Evolutionary conservation across 2,329 filamentous ascomycete genomes (phyloP).

Genomic region (Exophiala mesophila): DNA sequence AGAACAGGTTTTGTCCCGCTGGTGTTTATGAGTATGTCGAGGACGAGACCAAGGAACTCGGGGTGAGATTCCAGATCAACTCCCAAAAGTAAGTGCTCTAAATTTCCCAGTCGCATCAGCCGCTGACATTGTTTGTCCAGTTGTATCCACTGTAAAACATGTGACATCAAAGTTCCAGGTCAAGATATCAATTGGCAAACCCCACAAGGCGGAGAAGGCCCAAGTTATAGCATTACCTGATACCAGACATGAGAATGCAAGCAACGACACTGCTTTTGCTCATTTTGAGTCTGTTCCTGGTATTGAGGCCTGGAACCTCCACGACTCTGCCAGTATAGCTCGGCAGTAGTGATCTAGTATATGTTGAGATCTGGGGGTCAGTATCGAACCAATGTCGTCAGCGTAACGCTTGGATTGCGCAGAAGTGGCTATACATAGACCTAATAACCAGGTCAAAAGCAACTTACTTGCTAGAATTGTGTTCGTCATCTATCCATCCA

Average conservation of each 20-base stretch:
- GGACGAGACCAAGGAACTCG: constrained; percentile 77
- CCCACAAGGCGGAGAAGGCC: constrained; percentile 80
- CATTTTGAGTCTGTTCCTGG: no score
- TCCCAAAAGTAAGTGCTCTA: constrained; percentile 75
- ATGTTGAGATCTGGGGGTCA: no score
- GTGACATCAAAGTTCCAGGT: constrained; percentile 93
- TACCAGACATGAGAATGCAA: not conserved
- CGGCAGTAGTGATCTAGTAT: no score
- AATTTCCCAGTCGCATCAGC: not conserved
- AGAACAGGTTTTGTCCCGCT: constrained; percentile 95
- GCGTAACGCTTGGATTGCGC: no score
- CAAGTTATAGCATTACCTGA: constrained; percentile 60
- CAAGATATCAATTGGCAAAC: constrained; percentile 98
- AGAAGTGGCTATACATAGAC: no score
- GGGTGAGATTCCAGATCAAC: constrained; percentile 96
- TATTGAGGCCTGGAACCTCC: no score
- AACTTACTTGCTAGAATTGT: no score
- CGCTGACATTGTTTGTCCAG: constrained; percentile 43
- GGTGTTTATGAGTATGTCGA: constrained; percentile 98
- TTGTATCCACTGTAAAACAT: constrained; percentile 99
- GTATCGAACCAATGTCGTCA: no score
- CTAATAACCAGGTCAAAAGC: no score
- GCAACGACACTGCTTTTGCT: no score
- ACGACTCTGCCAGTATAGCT: no score
- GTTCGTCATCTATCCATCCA: no score